Evolutionary conservation across 2,329 filamentous ascomycete species (phyloP), one percentile per base, ranked within the genome.

Genomic region (Exophiala lecanii-corni): DNA sequence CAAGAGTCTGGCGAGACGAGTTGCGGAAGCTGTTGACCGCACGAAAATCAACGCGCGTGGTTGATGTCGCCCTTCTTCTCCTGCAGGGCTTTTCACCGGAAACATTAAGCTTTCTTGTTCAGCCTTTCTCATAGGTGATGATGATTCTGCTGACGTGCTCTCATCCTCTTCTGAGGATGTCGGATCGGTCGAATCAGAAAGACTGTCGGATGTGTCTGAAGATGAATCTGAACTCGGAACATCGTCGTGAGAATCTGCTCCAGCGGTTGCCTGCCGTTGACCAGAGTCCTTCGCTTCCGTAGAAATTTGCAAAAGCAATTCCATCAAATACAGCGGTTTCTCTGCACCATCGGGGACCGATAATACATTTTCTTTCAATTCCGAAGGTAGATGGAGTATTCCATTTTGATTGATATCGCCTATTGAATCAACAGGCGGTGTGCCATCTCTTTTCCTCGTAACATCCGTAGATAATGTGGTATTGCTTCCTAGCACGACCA

Each of bases 1-100:
- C 9, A 98, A 76, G 43, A 94, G 76, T 61, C 95, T 86, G 59
- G 95, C 89, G 4, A 98, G 76, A 45, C 92, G 81, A 54, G 89
- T 86, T 6, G 92, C 91, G 0, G 92, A 96, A 43, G 82, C 76
- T 1, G 89, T 94, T 35, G 88, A 81, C 68, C 97, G 97, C 72
- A 85, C 89, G 71, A 98, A 98, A 50, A 98, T 82, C 59, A 98
- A 94, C 57, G 82, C 75, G 1, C 85, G 84, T 96, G 62, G 91
- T 89, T 85, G 23, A 26, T 12, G 23, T 6, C 23, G 6, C 23
- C 6, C 12, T 26, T 12, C 12, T 26, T 26, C 7, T 6, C 92
- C 91, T 1, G 92, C 96, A 43, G 81, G 76, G 1, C 89, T 94
- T 35, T 87, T 81, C 68, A 97, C 97, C 72, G 85, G 89, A 71